Evolutionary conservation across 1,284 basidiomycete species (phyloP).

Genomic region (Ceratobasidium sp.): DNA sequence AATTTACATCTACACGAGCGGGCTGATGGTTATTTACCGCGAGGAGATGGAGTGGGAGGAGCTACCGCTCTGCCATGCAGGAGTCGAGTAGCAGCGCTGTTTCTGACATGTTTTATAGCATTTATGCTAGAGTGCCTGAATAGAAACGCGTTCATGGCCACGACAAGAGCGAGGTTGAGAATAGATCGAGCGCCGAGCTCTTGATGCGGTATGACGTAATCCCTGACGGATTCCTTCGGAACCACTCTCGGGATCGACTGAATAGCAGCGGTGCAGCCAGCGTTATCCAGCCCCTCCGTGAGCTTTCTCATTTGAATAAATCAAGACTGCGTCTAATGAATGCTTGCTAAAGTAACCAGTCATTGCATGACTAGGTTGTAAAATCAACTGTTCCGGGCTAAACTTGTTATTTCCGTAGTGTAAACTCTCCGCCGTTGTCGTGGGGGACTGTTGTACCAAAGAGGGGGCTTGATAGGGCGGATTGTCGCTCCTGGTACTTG

Average conservation of each 20-base stretch:
- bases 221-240: background rate
- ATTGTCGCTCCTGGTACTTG: background rate
- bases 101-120: background rate
- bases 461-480: background rate
- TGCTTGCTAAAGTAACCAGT: background rate
- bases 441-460: background rate
- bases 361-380: background rate
- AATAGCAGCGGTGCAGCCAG: background rate
- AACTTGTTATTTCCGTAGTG: background rate
- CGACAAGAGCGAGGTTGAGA: background rate
- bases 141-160: conserved; percentile 4
- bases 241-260: background rate
- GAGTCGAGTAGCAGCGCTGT: background rate
- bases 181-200: background rate
- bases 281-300: background rate
- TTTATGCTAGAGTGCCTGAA: background rate
- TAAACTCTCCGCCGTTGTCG: too few relatives aligned
- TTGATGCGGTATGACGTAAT: background rate
- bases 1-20: background rate
- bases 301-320: background rate
- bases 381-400: background rate
- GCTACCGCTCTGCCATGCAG: conserved; percentile 2
- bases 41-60: background rate
- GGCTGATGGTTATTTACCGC: background rate
- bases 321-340: background rate